These are phyloP conservation scores for Botrytis paeoniae DNA, from an alignment of 2,329 filamentous ascomycete species.

Conservation along the genomic window DNA sequence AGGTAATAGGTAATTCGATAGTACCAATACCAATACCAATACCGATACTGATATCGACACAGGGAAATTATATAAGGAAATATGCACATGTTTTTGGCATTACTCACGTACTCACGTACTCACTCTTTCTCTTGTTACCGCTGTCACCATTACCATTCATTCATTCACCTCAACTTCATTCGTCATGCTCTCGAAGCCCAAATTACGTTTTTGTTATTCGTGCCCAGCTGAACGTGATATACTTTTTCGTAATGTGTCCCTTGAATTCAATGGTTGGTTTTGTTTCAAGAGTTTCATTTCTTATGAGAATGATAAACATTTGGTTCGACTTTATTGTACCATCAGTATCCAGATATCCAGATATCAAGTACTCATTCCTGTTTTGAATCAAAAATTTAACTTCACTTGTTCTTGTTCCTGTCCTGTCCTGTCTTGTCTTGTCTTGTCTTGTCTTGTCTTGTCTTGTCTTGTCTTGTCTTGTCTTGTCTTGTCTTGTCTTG, in stretches of 20 bases:
- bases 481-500: too few species aligned
- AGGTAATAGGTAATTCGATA: neutral
- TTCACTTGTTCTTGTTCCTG: neutral
- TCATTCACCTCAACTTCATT: neutral
- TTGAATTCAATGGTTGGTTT: neutral
- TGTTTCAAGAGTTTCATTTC: neutral
- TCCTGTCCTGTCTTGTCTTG: neutral
- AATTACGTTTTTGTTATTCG: neutral
- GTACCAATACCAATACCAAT: neutral
- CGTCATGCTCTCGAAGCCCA: neutral
- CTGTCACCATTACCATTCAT: neutral
- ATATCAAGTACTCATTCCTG: neutral
- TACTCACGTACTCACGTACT: neutral
- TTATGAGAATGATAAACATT: neutral
- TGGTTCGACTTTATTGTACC: neutral
- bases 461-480: too few species aligned
- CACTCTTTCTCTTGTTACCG: neutral
- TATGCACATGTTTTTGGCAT: neutral
- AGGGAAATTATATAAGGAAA: neutral
- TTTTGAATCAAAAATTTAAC: neutral
- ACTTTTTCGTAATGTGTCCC: neutral
- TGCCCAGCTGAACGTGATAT: neutral
- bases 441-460: too few species aligned
- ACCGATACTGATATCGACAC: neutral
- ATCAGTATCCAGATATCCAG: neutral